Percentiles rank a stretch among this genome's conserved stretches.
These are phyloP conservation scores for Yamadazyma spencermartinsiae DNA, from an alignment of 1,139 yeast species.

Conservation along the genomic window DNA sequence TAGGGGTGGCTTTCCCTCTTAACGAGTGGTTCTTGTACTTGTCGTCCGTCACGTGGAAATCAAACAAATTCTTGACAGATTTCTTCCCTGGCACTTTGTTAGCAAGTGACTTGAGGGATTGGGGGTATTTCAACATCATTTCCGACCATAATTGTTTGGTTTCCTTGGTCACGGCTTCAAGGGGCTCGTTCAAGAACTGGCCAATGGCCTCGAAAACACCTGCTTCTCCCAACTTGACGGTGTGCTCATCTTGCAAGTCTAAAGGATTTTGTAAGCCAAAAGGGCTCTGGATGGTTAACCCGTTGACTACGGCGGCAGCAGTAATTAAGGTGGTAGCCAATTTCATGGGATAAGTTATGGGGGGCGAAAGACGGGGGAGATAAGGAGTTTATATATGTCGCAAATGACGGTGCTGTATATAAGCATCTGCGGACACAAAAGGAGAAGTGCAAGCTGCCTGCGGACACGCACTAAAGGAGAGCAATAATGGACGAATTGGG, in stretches of 20 bases:
- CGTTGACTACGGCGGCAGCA: conserved; percentile 29
- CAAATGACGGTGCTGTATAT: too few relatives aligned
- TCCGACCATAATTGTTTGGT: conserved; percentile 60
- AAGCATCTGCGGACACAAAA: too few relatives aligned
- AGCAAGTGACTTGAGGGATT: conserved; percentile 47
- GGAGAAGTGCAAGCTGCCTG: too few relatives aligned
- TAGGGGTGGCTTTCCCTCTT: conserved; percentile 62
- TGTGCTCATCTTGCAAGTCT: conserved; percentile 20
- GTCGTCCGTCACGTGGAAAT: conserved; percentile 49
- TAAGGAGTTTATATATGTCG: not conserved
- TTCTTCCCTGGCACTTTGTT: conserved; percentile 53
- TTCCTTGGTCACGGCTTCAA: conserved; percentile 47
- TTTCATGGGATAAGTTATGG: conserved; percentile 24
- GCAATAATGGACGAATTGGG: too few relatives aligned
- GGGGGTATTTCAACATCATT: conserved; percentile 58
- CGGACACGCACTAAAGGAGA: too few relatives aligned
- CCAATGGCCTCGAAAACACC: conserved; percentile 33
- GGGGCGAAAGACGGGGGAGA: not conserved
- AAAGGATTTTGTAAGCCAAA: conserved; percentile 31
- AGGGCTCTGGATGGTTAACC: conserved; percentile 33
- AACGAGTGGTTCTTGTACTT: conserved; percentile 56
- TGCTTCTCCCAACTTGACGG: conserved; percentile 16
- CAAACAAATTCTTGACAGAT: conserved; percentile 48
- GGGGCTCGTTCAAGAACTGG: conserved; percentile 45
- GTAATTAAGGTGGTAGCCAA: conserved; percentile 26